Evolutionary conservation across 306 rosid genomes (phyloP), one percentile per base, ranked within the genome.

Genomic region (Glycine latifolia): DNA sequence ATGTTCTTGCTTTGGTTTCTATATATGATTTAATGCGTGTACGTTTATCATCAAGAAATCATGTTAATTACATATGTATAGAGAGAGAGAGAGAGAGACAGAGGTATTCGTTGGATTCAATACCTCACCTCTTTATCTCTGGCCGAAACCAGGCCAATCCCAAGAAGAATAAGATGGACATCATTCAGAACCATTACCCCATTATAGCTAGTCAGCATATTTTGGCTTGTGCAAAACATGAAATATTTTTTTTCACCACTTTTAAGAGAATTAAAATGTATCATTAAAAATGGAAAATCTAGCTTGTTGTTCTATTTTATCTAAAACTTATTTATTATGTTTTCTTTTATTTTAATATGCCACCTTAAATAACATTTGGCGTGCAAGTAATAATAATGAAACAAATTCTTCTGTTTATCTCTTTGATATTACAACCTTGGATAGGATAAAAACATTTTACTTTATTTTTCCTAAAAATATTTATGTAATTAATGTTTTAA

Each of bases 131-230:
- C 31, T 47, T 7, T 55, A 9, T 39, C 46, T 56, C 16, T 1
- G 16, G 58, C 58, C 2, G 2, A 60, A 59, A 46, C 31, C 31
- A 26, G 31, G 31, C 31, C 44, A 17, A 56, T 56, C 44, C 59
- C 12, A 76, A 15, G 35, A 76, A 9, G 33, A 44, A 20, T n/a
- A 13, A 2, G 47, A 65, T 65, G 10, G 48, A 13, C 4, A 13
- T 65, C 35, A 67, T 53, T 77, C 70, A 61, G 61, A 76, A 49
- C 31, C 81, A 8, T 17, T 58, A 43, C 47, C 47, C 8, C 47
- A 43, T 43, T 43, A 43, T 26, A 26, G 31, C 31, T 26, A 1
- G 9, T 1, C 47, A 43, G 5, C 4, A 43, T 26, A 26, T 26
- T 58, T 16, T 17, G 65, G 8, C 65, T 58, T 58, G 35, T 58